Evolutionary conservation across 192 early-diverging fungal genomes (phyloP).

Genomic region (Jimgerdemannia lactiflua): DNA sequence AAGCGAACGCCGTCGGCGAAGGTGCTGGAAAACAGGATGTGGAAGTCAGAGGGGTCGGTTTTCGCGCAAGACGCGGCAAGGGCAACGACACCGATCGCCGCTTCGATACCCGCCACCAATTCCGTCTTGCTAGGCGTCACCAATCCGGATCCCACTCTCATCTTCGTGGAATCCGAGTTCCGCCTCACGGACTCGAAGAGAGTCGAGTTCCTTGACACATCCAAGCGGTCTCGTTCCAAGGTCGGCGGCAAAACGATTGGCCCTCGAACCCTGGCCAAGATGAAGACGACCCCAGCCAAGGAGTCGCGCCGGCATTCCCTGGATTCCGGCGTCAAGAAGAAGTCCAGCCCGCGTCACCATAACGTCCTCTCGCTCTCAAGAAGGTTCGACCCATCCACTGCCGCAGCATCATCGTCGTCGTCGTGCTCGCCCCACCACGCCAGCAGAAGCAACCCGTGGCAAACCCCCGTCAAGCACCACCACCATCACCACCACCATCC

Average conservation of each 20-base stretch:
- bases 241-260: not conserved
- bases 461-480: not conserved
- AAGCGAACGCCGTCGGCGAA: not conserved
- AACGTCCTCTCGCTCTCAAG: not conserved
- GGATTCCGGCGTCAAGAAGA: not conserved
- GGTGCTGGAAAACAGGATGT: not conserved
- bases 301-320: not conserved
- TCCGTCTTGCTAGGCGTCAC: too few relatives aligned
- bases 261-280: not conserved
- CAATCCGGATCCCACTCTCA: too few relatives aligned
- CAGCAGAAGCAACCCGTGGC: too few relatives aligned
- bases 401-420: too few relatives aligned
- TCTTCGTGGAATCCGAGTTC: not conserved
- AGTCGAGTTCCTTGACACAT: not conserved
- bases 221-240: not conserved
- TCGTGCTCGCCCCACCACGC: not conserved
- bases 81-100: not conserved
- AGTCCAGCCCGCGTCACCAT: not conserved
- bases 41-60: not conserved
- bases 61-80: not conserved
- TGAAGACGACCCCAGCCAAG: not conserved
- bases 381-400: not conserved
- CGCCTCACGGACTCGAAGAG: not conserved
- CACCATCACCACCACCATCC: not conserved
- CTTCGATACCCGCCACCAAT: not conserved